Percentiles rank a stretch among this genome's conserved stretches.
Evolutionary conservation across 495 filamentous ascomycete genomes (phyloP).

Genomic region (Platismatia glauca): DNA sequence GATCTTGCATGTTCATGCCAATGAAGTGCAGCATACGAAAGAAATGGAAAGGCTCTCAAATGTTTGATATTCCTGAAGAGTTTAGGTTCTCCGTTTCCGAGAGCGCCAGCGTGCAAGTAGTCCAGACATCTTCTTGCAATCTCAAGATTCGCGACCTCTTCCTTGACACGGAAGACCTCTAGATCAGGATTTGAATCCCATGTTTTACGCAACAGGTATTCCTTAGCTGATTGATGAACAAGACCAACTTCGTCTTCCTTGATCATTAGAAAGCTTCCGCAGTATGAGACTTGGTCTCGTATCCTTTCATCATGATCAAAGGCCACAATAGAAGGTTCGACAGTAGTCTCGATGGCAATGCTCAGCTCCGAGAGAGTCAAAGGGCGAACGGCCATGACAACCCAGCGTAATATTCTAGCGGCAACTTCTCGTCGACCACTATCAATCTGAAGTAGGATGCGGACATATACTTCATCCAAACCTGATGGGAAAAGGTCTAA

Average conservation of each 20-base stretch:
- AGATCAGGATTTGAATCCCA: conserved; percentile 17
- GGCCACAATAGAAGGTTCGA: neutral
- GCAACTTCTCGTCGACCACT: conserved; percentile 18
- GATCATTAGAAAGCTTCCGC: conserved; percentile 2
- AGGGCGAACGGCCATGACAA: conserved; percentile 28
- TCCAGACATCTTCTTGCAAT: conserved; percentile 22
- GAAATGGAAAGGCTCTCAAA: conserved; percentile 21
- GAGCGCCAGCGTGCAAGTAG: conserved; percentile 18
- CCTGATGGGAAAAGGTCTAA: conserved; percentile 27
- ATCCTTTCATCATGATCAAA: neutral
- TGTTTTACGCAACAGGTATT: conserved; percentile 25
- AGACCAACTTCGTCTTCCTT: conserved; percentile 14
- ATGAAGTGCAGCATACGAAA: conserved; percentile 22
- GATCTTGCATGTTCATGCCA: conserved; percentile 21
- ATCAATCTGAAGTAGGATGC: conserved; percentile 31
- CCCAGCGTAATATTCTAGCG: conserved; percentile 28
- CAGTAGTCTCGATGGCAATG: neutral
- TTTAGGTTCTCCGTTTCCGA: conserved; percentile 4
- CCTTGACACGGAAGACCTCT: conserved; percentile 23
- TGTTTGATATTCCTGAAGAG: neutral
- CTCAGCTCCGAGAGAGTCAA: conserved; percentile 28
- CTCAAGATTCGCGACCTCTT: conserved; percentile 12
- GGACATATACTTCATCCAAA: conserved; percentile 29
- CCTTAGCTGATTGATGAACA: conserved; percentile 33
- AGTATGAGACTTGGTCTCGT: conserved; percentile 1